phyloP scores from a whole-genome alignment of 352 stramenopile species.

The Halophytophthora batemanensis region DNA sequence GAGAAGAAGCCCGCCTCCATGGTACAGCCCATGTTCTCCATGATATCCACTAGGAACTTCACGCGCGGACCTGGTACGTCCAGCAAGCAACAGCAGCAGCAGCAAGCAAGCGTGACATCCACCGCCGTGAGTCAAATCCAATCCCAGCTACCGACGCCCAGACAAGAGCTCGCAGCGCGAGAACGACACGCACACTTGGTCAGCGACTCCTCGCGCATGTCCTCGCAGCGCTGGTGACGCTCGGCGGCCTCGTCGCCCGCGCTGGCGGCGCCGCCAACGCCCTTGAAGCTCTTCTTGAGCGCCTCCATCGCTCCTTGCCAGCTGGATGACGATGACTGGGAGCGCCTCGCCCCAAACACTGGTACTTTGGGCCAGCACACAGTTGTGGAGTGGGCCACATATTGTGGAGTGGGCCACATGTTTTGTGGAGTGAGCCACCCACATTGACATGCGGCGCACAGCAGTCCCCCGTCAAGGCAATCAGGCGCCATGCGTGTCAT shows the following conservation, averaged over 20 bases:
- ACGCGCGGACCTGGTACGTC: conserved; percentile 57
- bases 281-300: conserved; percentile 60
- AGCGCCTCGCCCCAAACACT: conserved; percentile 1
- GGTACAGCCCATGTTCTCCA: conserved; percentile 87
- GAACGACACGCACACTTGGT: conserved; percentile 53
- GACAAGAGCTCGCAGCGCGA: too few relatives aligned
- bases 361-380: too few relatives aligned
- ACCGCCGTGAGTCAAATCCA: neutral
- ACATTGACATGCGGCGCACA: too few relatives aligned
- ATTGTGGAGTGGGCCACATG: too few relatives aligned
- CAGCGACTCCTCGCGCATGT: conserved; percentile 67
- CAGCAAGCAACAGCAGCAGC: neutral
- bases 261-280: conserved; percentile 25
- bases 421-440: too few relatives aligned
- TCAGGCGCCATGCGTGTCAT: too few relatives aligned
- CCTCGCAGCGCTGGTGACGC: conserved; percentile 50
- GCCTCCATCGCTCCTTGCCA: conserved; percentile 44
- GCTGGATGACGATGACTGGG: neutral
- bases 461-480: too few relatives aligned
- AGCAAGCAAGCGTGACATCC: conserved; percentile 1
- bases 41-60: conserved; percentile 76
- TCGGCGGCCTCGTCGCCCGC: conserved; percentile 33
- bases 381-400: too few relatives aligned
- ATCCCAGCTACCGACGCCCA: conserved; percentile 3
- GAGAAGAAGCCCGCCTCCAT: conserved; percentile 72